phyloP scores from a whole-genome alignment of 2,329 filamentous ascomycete genomes.

The Escovopsis sp. region DNA sequence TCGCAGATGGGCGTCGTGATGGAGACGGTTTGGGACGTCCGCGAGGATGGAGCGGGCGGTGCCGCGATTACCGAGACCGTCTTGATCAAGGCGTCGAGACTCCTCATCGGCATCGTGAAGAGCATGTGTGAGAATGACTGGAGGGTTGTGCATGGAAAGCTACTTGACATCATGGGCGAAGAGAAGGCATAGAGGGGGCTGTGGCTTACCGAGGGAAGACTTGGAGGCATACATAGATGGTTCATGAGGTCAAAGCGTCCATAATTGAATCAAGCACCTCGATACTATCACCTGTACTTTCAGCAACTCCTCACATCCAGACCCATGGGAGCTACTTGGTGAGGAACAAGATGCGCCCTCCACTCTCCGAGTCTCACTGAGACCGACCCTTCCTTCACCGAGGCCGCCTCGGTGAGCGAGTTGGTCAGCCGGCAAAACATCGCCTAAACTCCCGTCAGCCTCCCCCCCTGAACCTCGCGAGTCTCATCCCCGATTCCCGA shows the following conservation, averaged over 20 bases:
- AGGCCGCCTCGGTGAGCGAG: background rate
- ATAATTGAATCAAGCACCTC: too few species aligned
- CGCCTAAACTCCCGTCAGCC: background rate
- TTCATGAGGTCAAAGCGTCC: too few species aligned
- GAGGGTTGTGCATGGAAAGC: conserved; percentile 31
- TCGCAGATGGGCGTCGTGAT: conserved; percentile 36
- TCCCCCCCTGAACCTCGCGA: background rate
- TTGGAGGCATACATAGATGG: too few species aligned
- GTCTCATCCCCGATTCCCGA: too few species aligned
- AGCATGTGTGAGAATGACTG: conserved; percentile 36
- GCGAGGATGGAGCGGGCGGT: conserved; percentile 16
- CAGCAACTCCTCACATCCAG: too few species aligned
- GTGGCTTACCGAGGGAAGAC: too few species aligned
- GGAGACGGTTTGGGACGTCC: conserved; percentile 36
- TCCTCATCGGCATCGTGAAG: conserved; percentile 35
- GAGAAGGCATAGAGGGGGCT: background rate
- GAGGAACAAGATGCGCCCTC: too few species aligned
- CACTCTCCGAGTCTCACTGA: too few species aligned
- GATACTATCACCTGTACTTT: too few species aligned
- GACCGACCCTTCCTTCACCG: too few species aligned
- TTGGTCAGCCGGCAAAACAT: background rate
- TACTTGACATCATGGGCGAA: conserved; percentile 3
- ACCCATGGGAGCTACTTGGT: too few species aligned
- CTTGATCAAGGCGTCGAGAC: conserved; percentile 33
- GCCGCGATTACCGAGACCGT: conserved; percentile 35